Conservation (phyloP, 345 rosid species). For the Noccaea caerulescens region DNA sequence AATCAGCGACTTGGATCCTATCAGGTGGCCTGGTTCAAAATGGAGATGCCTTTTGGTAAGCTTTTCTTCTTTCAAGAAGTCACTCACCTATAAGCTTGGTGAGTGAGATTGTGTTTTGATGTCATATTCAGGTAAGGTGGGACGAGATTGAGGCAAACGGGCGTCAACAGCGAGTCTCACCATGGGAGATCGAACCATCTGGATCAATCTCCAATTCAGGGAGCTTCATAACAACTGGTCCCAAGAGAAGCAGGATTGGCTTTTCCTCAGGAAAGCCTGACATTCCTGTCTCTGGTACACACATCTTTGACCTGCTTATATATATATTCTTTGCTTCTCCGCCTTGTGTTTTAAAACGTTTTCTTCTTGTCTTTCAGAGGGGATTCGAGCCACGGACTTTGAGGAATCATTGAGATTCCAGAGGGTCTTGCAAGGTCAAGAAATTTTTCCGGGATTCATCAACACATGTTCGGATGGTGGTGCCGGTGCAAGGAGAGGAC, state of each 20-base stretch:
- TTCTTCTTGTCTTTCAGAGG: slow-evolving; percentile 54
- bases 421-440: slow-evolving; percentile 99
- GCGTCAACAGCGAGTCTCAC: slow-evolving; percentile 77
- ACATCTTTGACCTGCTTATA: background rate
- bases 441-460: slow-evolving; percentile 67
- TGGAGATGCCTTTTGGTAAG: slow-evolving; percentile 90
- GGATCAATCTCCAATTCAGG: slow-evolving; percentile 61
- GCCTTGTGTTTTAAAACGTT: background rate
- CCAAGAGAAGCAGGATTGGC: slow-evolving; percentile 82
- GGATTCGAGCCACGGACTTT: slow-evolving; percentile 76
- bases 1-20: slow-evolving; percentile 82
- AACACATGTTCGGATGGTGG: slow-evolving; percentile 56
- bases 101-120: slow-evolving; percentile 27
- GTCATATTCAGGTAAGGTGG: slow-evolving; percentile 77
- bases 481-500: slow-evolving; percentile 50
- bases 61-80: background rate
- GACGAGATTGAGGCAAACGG: slow-evolving; percentile 67
- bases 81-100: background rate
- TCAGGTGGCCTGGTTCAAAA: slow-evolving; percentile 92
- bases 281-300: slow-evolving; percentile 66
- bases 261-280: slow-evolving; percentile 70
- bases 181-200: slow-evolving; percentile 90
- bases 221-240: slow-evolving; percentile 61
- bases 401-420: slow-evolving; percentile 91
- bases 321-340: background rate